A percentile compares a stretch with the other conserved stretches of the same genome.
Evolutionary conservation across 768 basidiomycete species (phyloP).

Genomic region (Rhodotorula sphaerocarpa): DNA sequence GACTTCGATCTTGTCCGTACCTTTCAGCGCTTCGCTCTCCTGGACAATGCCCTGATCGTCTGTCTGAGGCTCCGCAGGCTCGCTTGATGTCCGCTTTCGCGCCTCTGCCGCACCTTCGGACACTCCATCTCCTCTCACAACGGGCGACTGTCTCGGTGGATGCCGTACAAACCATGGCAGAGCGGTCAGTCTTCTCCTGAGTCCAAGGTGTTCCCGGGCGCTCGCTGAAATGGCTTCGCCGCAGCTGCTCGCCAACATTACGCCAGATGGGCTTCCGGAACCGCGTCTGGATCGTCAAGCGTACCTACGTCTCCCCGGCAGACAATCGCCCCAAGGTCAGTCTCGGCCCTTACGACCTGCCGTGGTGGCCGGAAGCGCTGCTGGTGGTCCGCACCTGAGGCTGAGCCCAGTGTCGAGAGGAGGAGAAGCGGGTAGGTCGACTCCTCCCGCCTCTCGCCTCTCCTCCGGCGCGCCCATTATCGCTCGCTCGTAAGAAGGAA

Average conservation of each 20-base stretch:
- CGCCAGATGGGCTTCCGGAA: constrained; percentile 29
- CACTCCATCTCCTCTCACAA: constrained; percentile 27
- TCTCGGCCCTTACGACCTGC: constrained; percentile 22
- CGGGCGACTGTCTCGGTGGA: constrained; percentile 10
- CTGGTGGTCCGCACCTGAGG: constrained; percentile 23
- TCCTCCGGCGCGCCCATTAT: too few relatives aligned
- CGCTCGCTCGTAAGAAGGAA: too few relatives aligned
- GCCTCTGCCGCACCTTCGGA: constrained; percentile 1
- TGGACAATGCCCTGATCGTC: too few relatives aligned
- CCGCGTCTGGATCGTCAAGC: constrained; percentile 30
- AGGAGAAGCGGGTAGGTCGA: background rate
- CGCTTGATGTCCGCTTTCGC: constrained; percentile 14
- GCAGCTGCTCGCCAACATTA: constrained; percentile 19
- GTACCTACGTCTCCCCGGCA: background rate
- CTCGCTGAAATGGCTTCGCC: background rate
- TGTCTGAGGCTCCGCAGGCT: background rate
- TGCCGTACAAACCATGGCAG: constrained; percentile 8
- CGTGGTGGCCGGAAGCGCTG: constrained; percentile 31
- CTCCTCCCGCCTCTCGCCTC: background rate
- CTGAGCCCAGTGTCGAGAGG: background rate
- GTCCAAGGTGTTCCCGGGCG: background rate
- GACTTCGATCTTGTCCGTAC: constrained; percentile 17
- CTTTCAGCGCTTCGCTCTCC: too few relatives aligned
- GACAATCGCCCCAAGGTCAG: constrained; percentile 14
- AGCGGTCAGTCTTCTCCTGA: constrained; percentile 9